A percentile compares a stretch with the other conserved stretches of the same genome.
phyloP scores from a whole-genome alignment of 2,329 filamentous ascomycete species.

The Onygenales sp. region DNA sequence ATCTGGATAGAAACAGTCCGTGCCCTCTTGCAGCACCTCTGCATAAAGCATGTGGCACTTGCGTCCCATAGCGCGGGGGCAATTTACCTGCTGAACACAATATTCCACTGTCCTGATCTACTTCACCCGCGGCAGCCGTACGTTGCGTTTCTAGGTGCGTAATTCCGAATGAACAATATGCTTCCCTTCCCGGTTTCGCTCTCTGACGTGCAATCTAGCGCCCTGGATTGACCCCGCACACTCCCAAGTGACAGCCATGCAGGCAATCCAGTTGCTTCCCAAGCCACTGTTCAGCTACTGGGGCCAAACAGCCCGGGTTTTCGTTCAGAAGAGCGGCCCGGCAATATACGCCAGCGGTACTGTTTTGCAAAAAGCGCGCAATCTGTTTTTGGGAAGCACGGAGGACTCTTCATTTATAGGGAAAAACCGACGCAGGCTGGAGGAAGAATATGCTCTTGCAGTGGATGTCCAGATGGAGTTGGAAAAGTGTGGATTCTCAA shows the following conservation, averaged over 20 bases:
- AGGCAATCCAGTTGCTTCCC: slow-evolving; percentile 18
- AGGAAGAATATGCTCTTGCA: neutral
- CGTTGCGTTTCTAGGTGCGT: slow-evolving; percentile 13
- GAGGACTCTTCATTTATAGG: neutral
- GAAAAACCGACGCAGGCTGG: neutral
- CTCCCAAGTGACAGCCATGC: slow-evolving; percentile 23
- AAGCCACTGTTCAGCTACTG: slow-evolving; percentile 16
- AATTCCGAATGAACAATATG: neutral
- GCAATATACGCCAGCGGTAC: slow-evolving; percentile 14
- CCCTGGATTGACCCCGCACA: slow-evolving; percentile 35
- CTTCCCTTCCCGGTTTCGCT: neutral
- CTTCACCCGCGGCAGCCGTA: slow-evolving; percentile 22
- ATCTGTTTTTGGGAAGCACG: neutral
- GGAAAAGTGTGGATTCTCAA: neutral
- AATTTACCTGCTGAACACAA: slow-evolving; percentile 34
- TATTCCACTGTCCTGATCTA: slow-evolving; percentile 24
- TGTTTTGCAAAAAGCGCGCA: neutral
- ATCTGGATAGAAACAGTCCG: slow-evolving; percentile 35
- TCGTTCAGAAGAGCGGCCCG: slow-evolving; percentile 15
- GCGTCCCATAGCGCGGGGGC: slow-evolving; percentile 34
- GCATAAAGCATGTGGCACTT: slow-evolving; percentile 29
- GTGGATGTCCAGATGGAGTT: neutral
- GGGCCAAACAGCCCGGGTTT: slow-evolving; percentile 20
- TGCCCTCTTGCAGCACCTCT: slow-evolving; percentile 25
- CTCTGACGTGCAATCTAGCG: slow-evolving; percentile 15